Evolutionary conservation across 2,329 filamentous ascomycete genomes (phyloP), one percentile per base, ranked within the genome.

Genomic region (Diplodia corticola): DNA sequence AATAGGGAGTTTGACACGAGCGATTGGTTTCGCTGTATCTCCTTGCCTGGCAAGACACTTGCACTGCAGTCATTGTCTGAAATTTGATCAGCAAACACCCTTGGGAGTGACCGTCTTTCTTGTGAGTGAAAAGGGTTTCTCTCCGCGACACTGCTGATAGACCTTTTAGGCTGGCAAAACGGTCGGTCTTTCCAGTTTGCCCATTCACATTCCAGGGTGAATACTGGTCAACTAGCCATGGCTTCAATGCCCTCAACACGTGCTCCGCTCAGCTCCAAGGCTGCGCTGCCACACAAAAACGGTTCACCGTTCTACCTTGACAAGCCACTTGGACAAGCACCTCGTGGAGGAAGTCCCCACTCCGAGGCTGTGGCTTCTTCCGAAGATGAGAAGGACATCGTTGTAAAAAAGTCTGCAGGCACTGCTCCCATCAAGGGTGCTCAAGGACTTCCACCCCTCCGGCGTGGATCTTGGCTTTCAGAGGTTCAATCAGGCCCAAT

Each of bases 321-420:
- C 12, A 65, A 60, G 24, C 54, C 64, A 4, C 48, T 61, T 9
- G 51, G 55, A 33, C 57, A 66, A 12, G 54, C 51, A 2, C 57
- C 64, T 48, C 64, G 64, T 5, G 64, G 64, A 35, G 64, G 64
- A 7, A 97, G 94, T 1, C 94, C 94, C 24, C 95, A 98, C 75
- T 97, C 93, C 3, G 94, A 98, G 76, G 94, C 92, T 61, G 82
- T 98, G 67, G 93, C 91, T 63, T 98, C 94, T 70, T 97, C 93
- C 13, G 95, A 98, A 77, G 95, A 98, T 77, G 95, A 99, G 78
- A 85, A 83, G 66, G 91, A 97, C 68, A 44, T 54, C n/a, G 59
- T 67, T 6, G 57, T 48, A 20, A 65, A 63, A 28, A 65, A 67
- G 37, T 35, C 63, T 26, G 28, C 37, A 2, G 26, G 48, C 2